These are phyloP conservation scores for Pseudozyma sp. DNA, from an alignment of 1,284 basidiomycete genomes.

Conservation along the genomic window DNA sequence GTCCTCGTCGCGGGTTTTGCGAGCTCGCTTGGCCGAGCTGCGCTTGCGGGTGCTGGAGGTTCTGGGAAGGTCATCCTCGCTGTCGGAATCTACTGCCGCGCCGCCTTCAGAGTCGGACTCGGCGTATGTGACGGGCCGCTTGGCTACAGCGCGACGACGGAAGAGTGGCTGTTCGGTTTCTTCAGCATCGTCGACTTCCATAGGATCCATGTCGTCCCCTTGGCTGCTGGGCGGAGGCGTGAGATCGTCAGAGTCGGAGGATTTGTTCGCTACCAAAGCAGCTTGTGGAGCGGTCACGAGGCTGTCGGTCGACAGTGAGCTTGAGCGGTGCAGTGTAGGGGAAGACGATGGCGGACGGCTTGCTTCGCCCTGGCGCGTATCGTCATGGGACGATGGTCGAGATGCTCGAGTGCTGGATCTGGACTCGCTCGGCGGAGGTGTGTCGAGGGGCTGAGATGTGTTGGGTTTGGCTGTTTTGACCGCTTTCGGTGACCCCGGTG, in stretches of 20 bases:
- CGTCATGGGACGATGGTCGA: slow-evolving; percentile 1
- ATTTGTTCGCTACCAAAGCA: background rate
- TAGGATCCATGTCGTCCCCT: slow-evolving; percentile 22
- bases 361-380: slow-evolving; percentile 1
- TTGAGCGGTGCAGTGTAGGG: slow-evolving; percentile 37
- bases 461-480: background rate
- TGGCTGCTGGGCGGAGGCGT: slow-evolving; percentile 48
- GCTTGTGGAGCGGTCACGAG: slow-evolving; percentile 21
- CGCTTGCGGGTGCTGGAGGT: slow-evolving; percentile 20
- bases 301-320: slow-evolving; percentile 36
- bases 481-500: slow-evolving; percentile 11
- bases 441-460: slow-evolving; percentile 32
- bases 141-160: slow-evolving; percentile 45
- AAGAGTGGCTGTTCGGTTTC: slow-evolving; percentile 41
- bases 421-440: slow-evolving; percentile 41
- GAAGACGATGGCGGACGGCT: slow-evolving; percentile 25
- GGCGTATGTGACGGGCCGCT: slow-evolving; percentile 50
- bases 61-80: slow-evolving; percentile 34
- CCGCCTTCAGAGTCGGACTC: slow-evolving; percentile 56
- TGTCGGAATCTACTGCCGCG: slow-evolving; percentile 30
- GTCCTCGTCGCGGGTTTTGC: slow-evolving; percentile 48
- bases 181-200: slow-evolving; percentile 48
- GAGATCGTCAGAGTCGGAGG: slow-evolving; percentile 38
- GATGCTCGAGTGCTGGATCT: slow-evolving; percentile 24
- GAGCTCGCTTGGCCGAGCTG: slow-evolving; percentile 28